Evolutionary conservation across 345 rosid genomes (phyloP), one percentile per base, ranked within the genome.

Genomic region (Pugionium dolabratum): DNA sequence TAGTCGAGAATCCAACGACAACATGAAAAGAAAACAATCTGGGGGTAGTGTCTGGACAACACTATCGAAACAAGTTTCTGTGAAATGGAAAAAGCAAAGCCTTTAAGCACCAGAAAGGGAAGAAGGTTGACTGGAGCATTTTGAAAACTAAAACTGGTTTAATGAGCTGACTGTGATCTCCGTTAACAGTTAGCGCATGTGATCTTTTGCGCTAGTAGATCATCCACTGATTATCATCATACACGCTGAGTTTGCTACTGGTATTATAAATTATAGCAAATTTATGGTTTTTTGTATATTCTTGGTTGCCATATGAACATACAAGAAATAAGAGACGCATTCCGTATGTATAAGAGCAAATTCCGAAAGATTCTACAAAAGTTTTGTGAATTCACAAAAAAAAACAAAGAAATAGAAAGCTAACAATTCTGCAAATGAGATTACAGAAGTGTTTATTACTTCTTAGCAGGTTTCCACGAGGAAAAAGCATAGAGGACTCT

Each of bases 401-500:
- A 54, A 18, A 39, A 41, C 49, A 37, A 48, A 56, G 33, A 34
- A 40, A 72, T 33, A 2, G 18, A 54, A 28, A 74, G 43, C 30
- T 52, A 58, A 60, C 32, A 43, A 26, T 27, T 7, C 10, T 28
- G 43, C n/a, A 39, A 56, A 40, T 63, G 66, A 49, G 8, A 49
- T 11, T 35, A 56, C 47, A 34, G 5, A 59, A 43, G 2, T 47
- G 31, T 11, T 40, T 35, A 35, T 66, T 39, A 69, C 44, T 63
- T 70, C 71, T 73, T 64, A 5, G 58, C 72, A 62, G 90, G 91
- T 64, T 80, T 75, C 98, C 97, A 93, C 44, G 82, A 82, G 0
- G 97, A 82, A 59, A 85, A 73, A 44, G 89, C 97, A 67, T 71
- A 73, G 3, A 83, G 55, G 10, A 86, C 77, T 67, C 86, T 81